Conservation (phyloP, 176 grass and related monocot species). For the Carex cristatella region DNA sequence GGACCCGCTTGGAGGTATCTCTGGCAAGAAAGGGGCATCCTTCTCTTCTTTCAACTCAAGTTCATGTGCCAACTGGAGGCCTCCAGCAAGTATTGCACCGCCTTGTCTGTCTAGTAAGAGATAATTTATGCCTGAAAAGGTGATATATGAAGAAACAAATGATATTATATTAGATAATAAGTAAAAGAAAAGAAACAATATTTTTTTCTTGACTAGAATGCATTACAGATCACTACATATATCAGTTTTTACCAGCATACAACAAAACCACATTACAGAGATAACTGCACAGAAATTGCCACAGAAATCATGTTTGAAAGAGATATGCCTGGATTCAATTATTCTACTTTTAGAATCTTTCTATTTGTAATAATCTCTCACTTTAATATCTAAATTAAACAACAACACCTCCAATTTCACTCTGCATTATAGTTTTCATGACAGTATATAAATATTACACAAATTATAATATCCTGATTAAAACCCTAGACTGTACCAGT, state of each 20-base stretch:
- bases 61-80: constrained; percentile 20
- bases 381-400: not conserved
- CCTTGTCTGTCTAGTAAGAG: constrained; percentile 22
- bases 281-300: not conserved
- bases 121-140: not conserved
- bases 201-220: not conserved
- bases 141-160: not conserved
- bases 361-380: not conserved
- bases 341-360: constrained; percentile 7
- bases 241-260: not conserved
- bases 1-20: constrained; percentile 56
- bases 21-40: constrained; percentile 40
- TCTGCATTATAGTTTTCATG: not conserved
- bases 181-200: too few relatives aligned
- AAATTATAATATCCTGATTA: not conserved
- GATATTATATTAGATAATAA: not conserved
- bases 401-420: not conserved
- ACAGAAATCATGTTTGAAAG: constrained; percentile 7
- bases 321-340: not conserved
- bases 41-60: constrained; percentile 29
- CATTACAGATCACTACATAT: not conserved
- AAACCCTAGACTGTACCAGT: constrained; percentile 4
- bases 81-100: constrained; percentile 29
- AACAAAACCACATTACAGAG: not conserved
- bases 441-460: not conserved